These are phyloP conservation scores for Aspergillus ellipticus DNA, from an alignment of 495 filamentous ascomycete genomes.

Conservation along the genomic window DNA sequence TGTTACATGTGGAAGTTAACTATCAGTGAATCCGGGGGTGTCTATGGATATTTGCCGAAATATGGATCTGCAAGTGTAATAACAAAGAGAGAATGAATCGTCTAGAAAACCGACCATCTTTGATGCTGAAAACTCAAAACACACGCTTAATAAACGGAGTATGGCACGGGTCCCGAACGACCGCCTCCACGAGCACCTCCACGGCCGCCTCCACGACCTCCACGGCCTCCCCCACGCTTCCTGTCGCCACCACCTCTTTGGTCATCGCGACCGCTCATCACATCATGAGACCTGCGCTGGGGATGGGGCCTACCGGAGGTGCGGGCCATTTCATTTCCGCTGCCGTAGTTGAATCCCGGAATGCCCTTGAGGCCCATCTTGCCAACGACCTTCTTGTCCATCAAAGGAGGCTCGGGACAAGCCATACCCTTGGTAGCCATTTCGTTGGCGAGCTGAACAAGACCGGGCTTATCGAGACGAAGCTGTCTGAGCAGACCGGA, in stretches of 20 bases:
- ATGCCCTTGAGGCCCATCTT: constrained; percentile 52
- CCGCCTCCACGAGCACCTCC: constrained; percentile 20
- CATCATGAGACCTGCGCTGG: constrained; percentile 24
- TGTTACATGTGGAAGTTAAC: no score
- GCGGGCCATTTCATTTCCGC: constrained; percentile 15
- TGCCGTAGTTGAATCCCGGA: constrained; percentile 40
- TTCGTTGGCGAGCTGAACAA: constrained; percentile 44
- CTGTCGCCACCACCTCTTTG: constrained; percentile 23
- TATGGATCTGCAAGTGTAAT: no score
- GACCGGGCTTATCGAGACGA: constrained; percentile 34
- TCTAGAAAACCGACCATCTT: no score
- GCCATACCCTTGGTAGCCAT: constrained; percentile 42
- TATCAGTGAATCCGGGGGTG: no score
- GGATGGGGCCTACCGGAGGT: constrained; percentile 14
- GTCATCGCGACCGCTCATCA: constrained; percentile 25
- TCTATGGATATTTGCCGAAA: no score
- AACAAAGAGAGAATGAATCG: no score
- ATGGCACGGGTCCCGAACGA: no score
- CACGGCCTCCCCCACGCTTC: constrained; percentile 18
- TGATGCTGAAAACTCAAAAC: no score
- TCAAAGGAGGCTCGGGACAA: constrained; percentile 42
- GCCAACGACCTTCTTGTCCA: constrained; percentile 44
- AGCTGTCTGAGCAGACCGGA: constrained; percentile 36
- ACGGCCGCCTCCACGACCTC: constrained; percentile 19
- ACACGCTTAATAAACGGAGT: no score